These are phyloP conservation scores for Morella rubra DNA, from an alignment of 306 rosid species.

Conservation along the genomic window DNA sequence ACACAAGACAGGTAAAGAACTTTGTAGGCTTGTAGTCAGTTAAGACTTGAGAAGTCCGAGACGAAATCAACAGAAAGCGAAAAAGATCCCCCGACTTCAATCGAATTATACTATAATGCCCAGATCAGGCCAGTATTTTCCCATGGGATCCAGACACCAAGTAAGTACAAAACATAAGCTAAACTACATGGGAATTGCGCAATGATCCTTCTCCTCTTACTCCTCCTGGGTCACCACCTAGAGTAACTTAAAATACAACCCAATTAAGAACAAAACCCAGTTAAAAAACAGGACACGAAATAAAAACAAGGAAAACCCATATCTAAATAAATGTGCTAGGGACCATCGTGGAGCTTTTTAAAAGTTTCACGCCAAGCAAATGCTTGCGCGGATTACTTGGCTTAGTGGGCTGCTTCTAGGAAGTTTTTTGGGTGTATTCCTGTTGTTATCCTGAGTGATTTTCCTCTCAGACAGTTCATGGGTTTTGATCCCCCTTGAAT, in stretches of 20 bases:
- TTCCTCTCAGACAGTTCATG: no score
- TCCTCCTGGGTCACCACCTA: not conserved
- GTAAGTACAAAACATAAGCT: not conserved
- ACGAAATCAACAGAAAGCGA: not conserved
- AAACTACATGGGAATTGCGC: not conserved
- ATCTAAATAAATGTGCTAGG: not conserved
- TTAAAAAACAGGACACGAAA: not conserved
- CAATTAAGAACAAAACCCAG: not conserved
- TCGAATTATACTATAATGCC: not conserved
- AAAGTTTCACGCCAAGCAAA: no score
- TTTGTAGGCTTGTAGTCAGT: not conserved
- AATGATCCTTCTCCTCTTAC: not conserved
- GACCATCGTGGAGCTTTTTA: no score
- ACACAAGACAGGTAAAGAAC: not conserved
- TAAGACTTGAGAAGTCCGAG: not conserved
- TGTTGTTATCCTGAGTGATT: no score
- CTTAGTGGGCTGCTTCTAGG: no score
- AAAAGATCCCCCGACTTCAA: not conserved
- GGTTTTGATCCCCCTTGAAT: no score
- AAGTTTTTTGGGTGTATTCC: no score
- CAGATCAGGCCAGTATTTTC: conserved; percentile 6
- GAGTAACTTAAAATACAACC: not conserved
- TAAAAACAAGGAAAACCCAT: not conserved
- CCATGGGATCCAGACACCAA: conserved; percentile 9
- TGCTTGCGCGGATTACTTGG: no score